These are phyloP conservation scores for Aspergillus sp. DNA, from an alignment of 2,329 filamentous ascomycete genomes.

Conservation along the genomic window DNA sequence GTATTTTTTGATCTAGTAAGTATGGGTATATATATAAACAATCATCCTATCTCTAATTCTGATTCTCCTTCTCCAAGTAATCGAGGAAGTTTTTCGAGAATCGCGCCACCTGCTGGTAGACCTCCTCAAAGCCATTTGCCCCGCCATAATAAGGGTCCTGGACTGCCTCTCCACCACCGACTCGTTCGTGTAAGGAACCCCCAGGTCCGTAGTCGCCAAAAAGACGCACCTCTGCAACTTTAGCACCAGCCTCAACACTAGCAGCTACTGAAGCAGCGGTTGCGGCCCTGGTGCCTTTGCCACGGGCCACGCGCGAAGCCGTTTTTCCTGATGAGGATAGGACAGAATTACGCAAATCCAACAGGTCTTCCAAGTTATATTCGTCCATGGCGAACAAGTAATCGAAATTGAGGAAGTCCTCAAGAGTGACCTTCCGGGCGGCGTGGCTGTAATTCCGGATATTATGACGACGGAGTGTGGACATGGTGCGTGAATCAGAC, in stretches of 20 bases:
- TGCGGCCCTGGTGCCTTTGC: slow-evolving; percentile 35
- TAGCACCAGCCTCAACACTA: slow-evolving; percentile 31
- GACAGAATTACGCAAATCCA: slow-evolving; percentile 58
- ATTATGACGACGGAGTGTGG: slow-evolving; percentile 70
- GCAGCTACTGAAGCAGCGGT: slow-evolving; percentile 36
- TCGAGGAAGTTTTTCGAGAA: slow-evolving; percentile 77
- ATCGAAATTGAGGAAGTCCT: slow-evolving; percentile 83
- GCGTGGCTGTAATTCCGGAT: slow-evolving; percentile 75
- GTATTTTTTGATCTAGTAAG: slow-evolving; percentile 4
- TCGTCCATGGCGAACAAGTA: slow-evolving; percentile 95
- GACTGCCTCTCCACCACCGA: slow-evolving; percentile 64
- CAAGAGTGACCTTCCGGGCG: slow-evolving; percentile 69
- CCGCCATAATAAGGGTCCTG: slow-evolving; percentile 94
- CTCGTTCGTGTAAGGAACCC: slow-evolving; percentile 39
- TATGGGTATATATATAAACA: slow-evolving; percentile 23
- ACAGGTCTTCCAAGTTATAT: slow-evolving; percentile 72
- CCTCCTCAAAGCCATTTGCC: slow-evolving; percentile 73
- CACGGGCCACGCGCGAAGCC: slow-evolving; percentile 12
- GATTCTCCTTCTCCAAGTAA: slow-evolving; percentile 45
- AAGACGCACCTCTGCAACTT: slow-evolving; percentile 64
- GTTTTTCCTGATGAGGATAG: slow-evolving; percentile 48
- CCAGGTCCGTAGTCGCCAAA: slow-evolving; percentile 78
- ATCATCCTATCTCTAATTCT: slow-evolving; percentile 8
- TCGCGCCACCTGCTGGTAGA: slow-evolving; percentile 78
- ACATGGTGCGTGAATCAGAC: slow-evolving; percentile 82